These are phyloP conservation scores for Oldenlandia corymbosa DNA, from an alignment of 257 asterid species.

Conservation along the genomic window DNA sequence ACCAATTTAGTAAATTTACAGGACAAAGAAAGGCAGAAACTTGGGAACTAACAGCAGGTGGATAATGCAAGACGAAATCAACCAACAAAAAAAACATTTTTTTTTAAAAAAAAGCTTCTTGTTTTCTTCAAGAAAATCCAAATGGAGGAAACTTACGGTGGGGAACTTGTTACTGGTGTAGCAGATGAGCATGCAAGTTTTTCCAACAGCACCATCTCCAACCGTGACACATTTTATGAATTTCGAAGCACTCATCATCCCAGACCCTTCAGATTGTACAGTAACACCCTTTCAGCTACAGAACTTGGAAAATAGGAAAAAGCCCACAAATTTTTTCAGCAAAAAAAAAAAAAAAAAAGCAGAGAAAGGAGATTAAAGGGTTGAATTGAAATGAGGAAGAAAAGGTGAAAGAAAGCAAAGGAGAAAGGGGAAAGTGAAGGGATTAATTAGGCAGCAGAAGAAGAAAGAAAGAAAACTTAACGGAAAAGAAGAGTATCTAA, in stretches of 20 bases:
- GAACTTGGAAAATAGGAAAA: background rate
- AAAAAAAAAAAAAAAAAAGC: conserved; percentile 10
- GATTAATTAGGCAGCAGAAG: conserved; percentile 3
- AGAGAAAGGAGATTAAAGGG: no score
- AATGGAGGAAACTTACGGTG: conserved; percentile 45
- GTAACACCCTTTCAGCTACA: conserved; percentile 4
- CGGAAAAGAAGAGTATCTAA: conserved; percentile 16
- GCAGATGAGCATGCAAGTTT: conserved; percentile 97
- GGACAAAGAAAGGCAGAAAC: background rate
- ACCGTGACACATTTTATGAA: conserved; percentile 95
- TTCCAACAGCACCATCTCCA: conserved; percentile 98
- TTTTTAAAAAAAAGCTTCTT: no score
- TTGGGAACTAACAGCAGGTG: no score
- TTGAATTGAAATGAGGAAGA: conserved; percentile 12
- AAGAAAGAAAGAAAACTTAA: no score
- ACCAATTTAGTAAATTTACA: background rate
- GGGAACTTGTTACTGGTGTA: conserved; percentile 96
- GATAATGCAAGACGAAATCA: no score
- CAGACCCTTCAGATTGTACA: conserved; percentile 17
- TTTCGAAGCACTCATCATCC: conserved; percentile 84
- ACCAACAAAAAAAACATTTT: no score
- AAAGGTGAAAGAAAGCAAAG: conserved; percentile 3
- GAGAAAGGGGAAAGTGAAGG: background rate
- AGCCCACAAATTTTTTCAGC: conserved; percentile 11
- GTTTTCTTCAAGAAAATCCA: no score